Conservation (phyloP, 257 asterid species). For the Plantago major region DNA sequence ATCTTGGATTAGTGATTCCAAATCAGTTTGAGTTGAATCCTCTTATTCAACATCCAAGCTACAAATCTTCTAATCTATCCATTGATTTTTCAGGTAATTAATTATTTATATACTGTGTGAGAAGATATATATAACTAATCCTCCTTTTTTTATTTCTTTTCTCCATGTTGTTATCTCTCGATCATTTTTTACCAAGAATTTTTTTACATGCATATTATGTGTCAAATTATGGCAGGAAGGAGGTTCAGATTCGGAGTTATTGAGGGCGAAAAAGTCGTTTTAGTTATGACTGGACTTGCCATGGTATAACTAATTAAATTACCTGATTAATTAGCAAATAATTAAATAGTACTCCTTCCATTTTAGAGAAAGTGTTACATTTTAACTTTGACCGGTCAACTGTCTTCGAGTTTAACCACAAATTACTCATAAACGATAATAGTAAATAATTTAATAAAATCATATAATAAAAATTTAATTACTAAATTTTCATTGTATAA, state of each 20-base stretch:
- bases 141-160: too few species aligned
- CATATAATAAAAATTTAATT: too few species aligned
- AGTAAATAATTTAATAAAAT: too few species aligned
- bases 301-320: constrained; percentile 33
- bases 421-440: too few species aligned
- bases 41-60: constrained; percentile 48
- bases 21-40: constrained; percentile 50
- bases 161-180: neutral
- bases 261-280: constrained; percentile 27
- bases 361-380: too few species aligned
- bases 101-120: neutral
- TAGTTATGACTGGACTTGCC: constrained; percentile 54
- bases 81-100: constrained; percentile 43
- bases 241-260: constrained; percentile 47
- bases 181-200: neutral
- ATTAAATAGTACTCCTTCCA: too few species aligned
- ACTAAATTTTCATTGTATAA: too few species aligned
- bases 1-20: constrained; percentile 50
- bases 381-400: too few species aligned
- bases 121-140: neutral
- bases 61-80: constrained; percentile 25
- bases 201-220: neutral
- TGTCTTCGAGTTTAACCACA: too few species aligned
- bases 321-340: too few species aligned
- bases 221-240: constrained; percentile 25